Evolutionary conservation across 768 basidiomycete species (phyloP).

Genomic region (Dictyophora rubrovolvata): DNA sequence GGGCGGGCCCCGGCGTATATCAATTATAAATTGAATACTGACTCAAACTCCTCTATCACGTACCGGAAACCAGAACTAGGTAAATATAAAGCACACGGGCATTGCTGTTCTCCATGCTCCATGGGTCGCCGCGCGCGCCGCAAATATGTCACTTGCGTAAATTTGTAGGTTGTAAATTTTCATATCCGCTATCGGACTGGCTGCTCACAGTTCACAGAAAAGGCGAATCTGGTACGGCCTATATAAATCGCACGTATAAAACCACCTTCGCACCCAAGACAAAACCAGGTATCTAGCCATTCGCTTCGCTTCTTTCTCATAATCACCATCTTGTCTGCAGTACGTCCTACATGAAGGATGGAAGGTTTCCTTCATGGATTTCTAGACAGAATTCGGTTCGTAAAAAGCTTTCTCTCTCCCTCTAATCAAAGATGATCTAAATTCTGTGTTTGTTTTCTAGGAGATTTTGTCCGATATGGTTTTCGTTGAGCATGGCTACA

Average conservation of each 20-base stretch:
- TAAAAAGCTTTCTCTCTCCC: background rate
- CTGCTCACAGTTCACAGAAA: background rate
- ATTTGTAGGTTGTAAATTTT: background rate
- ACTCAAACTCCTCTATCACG: too few relatives aligned
- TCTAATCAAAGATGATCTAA: background rate
- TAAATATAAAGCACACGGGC: too few relatives aligned
- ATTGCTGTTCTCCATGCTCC: too few relatives aligned
- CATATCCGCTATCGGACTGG: background rate
- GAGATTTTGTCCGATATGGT: background rate
- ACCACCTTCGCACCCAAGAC: background rate
- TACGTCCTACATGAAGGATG: background rate
- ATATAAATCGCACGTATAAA: background rate
- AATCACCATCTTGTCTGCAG: too few relatives aligned
- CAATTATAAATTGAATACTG: too few relatives aligned
- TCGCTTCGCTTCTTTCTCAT: too few relatives aligned
- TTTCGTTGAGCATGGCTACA: constrained; percentile 19
- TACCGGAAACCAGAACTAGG: too few relatives aligned
- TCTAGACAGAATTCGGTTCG: background rate
- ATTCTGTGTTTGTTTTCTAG: background rate
- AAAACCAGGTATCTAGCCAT: background rate
- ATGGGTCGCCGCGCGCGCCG: too few relatives aligned
- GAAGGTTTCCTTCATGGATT: background rate
- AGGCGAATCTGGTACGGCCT: background rate
- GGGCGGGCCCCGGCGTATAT: too few relatives aligned
- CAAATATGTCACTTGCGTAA: background rate